phyloP scores from a whole-genome alignment of 257 asterid genomes.

The Solanum sejunctum region DNA sequence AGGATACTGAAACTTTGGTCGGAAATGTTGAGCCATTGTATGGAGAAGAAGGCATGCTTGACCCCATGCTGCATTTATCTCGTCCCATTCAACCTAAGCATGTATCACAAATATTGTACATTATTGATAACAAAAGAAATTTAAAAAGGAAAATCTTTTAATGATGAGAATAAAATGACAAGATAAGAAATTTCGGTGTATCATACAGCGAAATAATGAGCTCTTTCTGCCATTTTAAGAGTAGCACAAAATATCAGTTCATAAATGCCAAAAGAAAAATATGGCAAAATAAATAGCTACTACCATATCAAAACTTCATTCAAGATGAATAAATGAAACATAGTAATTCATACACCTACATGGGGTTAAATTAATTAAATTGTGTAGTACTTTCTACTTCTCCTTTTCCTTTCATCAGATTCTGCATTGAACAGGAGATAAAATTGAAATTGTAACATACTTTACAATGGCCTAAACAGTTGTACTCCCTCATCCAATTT shows the following conservation, averaged over 20 bases:
- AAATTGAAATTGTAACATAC: not conserved
- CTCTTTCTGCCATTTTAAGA: not conserved
- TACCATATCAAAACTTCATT: not conserved
- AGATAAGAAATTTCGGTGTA: not conserved
- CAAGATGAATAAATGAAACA: not conserved
- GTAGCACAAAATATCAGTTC: not conserved
- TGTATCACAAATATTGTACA: not conserved
- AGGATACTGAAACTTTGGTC: constrained; percentile 95
- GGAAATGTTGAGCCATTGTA: constrained; percentile 93
- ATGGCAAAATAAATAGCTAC: not conserved
- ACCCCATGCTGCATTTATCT: constrained; percentile 99
- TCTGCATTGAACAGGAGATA: not conserved
- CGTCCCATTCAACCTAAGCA: constrained; percentile 97
- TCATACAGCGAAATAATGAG: not conserved
- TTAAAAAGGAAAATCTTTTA: not conserved
- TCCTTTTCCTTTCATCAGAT: not conserved
- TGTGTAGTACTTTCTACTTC: not conserved
- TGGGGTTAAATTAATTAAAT: not conserved
- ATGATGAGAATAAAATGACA: not conserved
- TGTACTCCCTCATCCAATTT: not conserved
- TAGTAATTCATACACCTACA: not conserved
- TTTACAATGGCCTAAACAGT: not conserved
- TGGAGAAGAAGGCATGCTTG: constrained; percentile 99
- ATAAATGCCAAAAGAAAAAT: not conserved
- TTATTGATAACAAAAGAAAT: not conserved